Percentiles rank a stretch among this genome's conserved stretches.
Conservation (phyloP, 345 rosid genomes). For the Populus alba region DNA sequence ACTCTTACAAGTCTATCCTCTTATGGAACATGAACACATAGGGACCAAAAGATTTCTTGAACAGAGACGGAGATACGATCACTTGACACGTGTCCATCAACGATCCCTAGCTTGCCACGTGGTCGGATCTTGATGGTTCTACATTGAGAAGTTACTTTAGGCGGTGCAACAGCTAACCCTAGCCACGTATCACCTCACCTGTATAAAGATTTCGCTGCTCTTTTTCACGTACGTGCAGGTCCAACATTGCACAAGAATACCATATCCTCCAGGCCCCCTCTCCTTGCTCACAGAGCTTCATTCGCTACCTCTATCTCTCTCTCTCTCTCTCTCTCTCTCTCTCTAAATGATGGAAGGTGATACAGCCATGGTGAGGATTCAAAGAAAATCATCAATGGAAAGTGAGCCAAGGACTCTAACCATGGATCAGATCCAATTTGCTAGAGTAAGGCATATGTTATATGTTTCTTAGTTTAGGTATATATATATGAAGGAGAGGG, state of each 20-base stretch:
- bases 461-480: background rate
- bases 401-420: slow-evolving; percentile 49
- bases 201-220: background rate
- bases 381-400: slow-evolving; percentile 43
- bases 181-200: background rate
- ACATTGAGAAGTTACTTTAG: slow-evolving; percentile 4
- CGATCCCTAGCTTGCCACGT: background rate
- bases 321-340: no score
- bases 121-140: background rate
- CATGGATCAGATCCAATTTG: slow-evolving; percentile 36
- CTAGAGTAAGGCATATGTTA: slow-evolving; percentile 32
- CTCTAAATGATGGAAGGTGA: slow-evolving; percentile 2
- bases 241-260: background rate
- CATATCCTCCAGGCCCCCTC: background rate
- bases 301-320: no score
- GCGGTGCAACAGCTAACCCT: background rate
- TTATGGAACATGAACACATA: background rate
- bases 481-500: background rate
- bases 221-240: background rate
- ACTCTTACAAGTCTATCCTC: background rate
- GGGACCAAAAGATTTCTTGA: no score
- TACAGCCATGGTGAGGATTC: slow-evolving; percentile 4
- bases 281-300: no score
- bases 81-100: background rate
- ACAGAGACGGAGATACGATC: background rate